phyloP scores from a whole-genome alignment of 225 moss, liverwort and hornwort species.

The Asterella californica region DNA sequence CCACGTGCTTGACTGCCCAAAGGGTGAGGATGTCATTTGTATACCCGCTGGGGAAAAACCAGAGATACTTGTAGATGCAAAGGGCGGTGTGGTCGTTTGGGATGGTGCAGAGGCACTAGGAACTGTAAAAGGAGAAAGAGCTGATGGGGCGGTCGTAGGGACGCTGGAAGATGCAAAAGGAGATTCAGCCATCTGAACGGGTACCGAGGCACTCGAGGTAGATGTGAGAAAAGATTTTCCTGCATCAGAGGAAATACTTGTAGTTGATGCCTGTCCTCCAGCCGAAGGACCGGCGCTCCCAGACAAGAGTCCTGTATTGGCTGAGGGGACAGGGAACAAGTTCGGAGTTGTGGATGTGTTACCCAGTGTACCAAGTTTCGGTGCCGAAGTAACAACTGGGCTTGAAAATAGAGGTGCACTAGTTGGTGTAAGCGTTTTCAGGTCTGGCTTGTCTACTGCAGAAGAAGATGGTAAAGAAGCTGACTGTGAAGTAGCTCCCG shows the following conservation, averaged over 20 bases:
- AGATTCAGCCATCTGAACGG: neutral
- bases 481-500: neutral
- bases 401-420: neutral
- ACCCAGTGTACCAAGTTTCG: slow-evolving; percentile 5
- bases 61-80: slow-evolving; percentile 34
- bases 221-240: slow-evolving; percentile 8
- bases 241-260: slow-evolving; percentile 3
- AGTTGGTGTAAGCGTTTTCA: neutral
- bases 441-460: slow-evolving; percentile 14
- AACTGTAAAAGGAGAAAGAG: neutral
- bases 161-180: slow-evolving; percentile 3
- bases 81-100: slow-evolving; percentile 25
- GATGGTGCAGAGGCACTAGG: slow-evolving; percentile 31
- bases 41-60: slow-evolving; percentile 21
- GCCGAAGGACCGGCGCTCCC: neutral
- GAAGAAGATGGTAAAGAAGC: slow-evolving; percentile 7
- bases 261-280: slow-evolving; percentile 10
- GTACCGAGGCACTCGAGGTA: neutral
- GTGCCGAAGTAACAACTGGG: neutral
- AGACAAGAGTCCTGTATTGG: slow-evolving; percentile 18
- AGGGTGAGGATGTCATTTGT: slow-evolving; percentile 18
- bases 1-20: slow-evolving; percentile 37
- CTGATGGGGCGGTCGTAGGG: neutral
- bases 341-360: slow-evolving; percentile 22
- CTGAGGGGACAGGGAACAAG: slow-evolving; percentile 16